Conservation (phyloP, 768 basidiomycete genomes). For the Mrakia frigida region DNA sequence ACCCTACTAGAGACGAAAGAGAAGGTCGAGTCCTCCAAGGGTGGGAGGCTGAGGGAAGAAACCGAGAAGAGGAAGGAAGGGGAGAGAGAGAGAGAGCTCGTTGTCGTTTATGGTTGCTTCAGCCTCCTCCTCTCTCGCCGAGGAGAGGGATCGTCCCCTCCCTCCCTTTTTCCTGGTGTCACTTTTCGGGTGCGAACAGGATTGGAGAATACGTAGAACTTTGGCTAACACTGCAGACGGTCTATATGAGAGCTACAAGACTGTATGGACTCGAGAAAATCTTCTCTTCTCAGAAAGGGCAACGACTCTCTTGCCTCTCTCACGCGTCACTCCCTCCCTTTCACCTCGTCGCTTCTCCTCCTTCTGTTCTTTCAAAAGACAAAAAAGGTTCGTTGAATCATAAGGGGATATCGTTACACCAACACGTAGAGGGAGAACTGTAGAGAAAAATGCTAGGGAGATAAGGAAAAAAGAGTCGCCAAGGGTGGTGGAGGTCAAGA, state of each 20-base stretch:
- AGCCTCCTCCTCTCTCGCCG: not conserved
- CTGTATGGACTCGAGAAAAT: not conserved
- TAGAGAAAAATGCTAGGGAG: not conserved
- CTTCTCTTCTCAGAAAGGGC: too few relatives aligned
- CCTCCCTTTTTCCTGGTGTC: too few relatives aligned
- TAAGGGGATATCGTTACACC: constrained; percentile 6
- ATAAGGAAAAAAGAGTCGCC: too few relatives aligned
- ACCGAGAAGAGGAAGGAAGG: not conserved
- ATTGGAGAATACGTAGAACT: too few relatives aligned
- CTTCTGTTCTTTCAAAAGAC: too few relatives aligned
- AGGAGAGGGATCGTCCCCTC: not conserved
- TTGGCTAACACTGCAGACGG: too few relatives aligned
- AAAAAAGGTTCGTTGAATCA: not conserved
- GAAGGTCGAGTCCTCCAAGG: too few relatives aligned
- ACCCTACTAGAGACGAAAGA: not conserved
- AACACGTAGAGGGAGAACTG: not conserved
- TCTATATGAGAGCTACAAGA: too few relatives aligned
- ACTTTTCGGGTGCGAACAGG: too few relatives aligned
- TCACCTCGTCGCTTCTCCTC: not conserved
- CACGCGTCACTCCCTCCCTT: not conserved
- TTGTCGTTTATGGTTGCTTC: not conserved
- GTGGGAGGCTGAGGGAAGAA: not conserved
- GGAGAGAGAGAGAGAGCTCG: not conserved
- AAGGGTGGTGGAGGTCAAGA: not conserved
- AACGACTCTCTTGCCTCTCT: too few relatives aligned